Evolutionary conservation across 345 rosid genomes (phyloP).

Genomic region (Psidium friedrichsthalianum): DNA sequence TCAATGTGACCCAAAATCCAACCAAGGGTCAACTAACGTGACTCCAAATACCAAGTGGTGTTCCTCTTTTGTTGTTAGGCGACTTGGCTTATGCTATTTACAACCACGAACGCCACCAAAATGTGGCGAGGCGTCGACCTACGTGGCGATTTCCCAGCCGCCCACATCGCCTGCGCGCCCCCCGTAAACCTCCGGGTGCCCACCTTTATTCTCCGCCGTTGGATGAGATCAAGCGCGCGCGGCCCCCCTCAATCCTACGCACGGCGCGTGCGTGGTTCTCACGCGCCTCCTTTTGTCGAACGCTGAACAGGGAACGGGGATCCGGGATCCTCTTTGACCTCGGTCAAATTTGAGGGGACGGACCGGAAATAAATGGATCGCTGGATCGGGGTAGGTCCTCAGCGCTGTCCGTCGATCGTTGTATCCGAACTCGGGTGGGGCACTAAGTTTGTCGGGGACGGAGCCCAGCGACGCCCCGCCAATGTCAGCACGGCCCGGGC

Average conservation of each 20-base stretch:
- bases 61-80: neutral
- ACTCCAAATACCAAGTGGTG: neutral
- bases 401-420: neutral
- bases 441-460: neutral
- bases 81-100: neutral
- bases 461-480: neutral
- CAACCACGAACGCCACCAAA: neutral
- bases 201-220: neutral
- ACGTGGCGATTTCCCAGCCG: neutral
- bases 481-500: conserved; percentile 16
- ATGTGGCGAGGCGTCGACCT: neutral
- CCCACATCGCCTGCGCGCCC: neutral
- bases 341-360: neutral
- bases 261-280: neutral
- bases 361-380: neutral
- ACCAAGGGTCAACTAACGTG: neutral
- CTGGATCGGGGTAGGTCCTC: neutral
- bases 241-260: neutral
- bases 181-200: neutral
- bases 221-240: neutral
- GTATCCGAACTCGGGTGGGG: neutral
- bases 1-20: neutral
- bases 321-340: too few species aligned
- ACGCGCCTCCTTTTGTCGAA: neutral
- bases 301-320: neutral